Evolutionary conservation across 1,284 basidiomycete genomes (phyloP).

Genomic region (Trichosporon sp.): DNA sequence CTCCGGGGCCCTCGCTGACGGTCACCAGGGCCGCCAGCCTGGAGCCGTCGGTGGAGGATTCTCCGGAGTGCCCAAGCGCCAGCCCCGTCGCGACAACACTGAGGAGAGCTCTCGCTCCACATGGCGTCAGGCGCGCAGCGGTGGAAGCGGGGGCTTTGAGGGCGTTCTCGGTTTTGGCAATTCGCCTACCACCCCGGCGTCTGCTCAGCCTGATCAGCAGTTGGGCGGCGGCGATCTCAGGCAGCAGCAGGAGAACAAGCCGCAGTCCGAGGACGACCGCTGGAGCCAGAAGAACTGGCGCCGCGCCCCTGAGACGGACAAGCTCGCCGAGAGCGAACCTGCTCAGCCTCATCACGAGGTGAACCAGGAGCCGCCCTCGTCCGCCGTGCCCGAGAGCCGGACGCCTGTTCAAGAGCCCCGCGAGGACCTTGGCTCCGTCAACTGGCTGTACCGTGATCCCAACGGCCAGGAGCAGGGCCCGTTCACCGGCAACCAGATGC

Average conservation of each 20-base stretch:
- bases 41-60: constrained; percentile 44
- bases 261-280: constrained; percentile 1
- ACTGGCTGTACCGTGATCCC: constrained; percentile 91
- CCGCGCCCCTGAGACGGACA: constrained; percentile 12
- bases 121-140: constrained; percentile 42
- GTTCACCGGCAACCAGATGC: constrained; percentile 86
- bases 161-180: constrained; percentile 47
- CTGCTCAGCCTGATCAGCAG: constrained; percentile 1
- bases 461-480: constrained; percentile 90
- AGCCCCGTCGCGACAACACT: constrained; percentile 14
- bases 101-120: constrained; percentile 19
- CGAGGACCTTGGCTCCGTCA: constrained; percentile 62
- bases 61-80: constrained; percentile 38
- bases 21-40: constrained; percentile 24
- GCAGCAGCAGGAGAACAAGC: constrained; percentile 8
- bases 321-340: neutral
- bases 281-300: constrained; percentile 10
- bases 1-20: constrained; percentile 27
- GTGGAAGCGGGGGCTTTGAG: constrained; percentile 45
- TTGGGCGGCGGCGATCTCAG: neutral
- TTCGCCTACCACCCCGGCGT: constrained; percentile 16
- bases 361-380: neutral
- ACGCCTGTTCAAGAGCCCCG: constrained; percentile 23
- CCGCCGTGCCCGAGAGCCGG: constrained; percentile 10
- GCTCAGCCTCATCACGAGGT: neutral